phyloP scores from a whole-genome alignment of 176 grass and related monocot genomes.

The maize (Zea mays) region DNA sequence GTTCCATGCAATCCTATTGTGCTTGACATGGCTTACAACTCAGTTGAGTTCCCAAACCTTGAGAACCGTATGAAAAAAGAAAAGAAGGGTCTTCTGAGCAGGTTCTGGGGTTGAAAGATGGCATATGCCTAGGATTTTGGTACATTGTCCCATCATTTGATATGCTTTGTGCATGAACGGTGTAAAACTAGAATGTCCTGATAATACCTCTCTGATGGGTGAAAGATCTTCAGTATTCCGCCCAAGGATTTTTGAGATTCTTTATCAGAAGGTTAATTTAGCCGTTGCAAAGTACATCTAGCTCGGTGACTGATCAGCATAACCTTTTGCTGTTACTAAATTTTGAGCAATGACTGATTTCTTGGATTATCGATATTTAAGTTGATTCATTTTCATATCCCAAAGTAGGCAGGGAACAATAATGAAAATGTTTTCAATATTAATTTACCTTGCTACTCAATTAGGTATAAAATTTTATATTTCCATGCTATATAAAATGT shows the following conservation, averaged over 20 bases:
- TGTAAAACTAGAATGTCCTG: neutral
- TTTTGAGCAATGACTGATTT: neutral
- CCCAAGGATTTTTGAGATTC: neutral
- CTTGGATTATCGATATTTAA: neutral
- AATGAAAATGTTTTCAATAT: neutral
- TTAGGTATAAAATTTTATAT: neutral
- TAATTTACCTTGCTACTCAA: neutral
- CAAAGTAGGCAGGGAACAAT: neutral
- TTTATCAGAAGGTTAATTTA: neutral
- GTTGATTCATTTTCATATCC: neutral
- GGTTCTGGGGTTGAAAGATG: constrained; percentile 63
- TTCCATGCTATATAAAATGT: neutral
- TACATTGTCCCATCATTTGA: constrained; percentile 21
- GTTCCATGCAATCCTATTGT: constrained; percentile 94
- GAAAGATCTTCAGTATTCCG: neutral
- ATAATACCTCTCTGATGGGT: neutral
- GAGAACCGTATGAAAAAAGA: constrained; percentile 98
- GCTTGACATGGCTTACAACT: constrained; percentile 82
- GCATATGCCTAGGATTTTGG: constrained; percentile 19
- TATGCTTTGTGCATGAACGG: constrained; percentile 16
- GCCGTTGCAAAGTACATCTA: neutral
- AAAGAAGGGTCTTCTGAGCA: constrained; percentile 88
- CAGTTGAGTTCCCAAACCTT: constrained; percentile 80
- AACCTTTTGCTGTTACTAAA: neutral
- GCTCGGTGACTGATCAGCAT: neutral